Evolutionary conservation across 441 rosid species (phyloP), one percentile per base, ranked within the genome.

Genomic region (Bruguiera hainesii): DNA sequence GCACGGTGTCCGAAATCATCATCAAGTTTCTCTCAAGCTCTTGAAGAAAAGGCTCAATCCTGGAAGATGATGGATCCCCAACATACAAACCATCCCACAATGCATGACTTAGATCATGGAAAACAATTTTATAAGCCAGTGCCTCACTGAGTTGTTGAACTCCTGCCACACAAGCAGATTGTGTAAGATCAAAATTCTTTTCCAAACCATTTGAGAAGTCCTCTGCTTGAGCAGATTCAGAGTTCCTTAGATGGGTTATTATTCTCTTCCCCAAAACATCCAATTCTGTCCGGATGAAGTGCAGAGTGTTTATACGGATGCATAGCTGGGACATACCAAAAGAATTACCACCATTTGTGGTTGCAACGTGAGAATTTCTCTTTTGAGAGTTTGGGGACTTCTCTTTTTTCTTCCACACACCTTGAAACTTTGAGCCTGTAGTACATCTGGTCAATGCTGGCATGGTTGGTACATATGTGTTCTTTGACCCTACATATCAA

Each of bases 401-500:
- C 67, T 95, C 97, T 84, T 92, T 95, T 85, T 90, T 95, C 83
- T 87, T 95, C 88, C 94, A 93, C 16, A 84, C 88, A 68, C 89
- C 88, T 81, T 89, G 96, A 73, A 94, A 90, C 74, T 89, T 95
- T 60, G 98, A 90, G 61, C 67, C 97, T 0, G 78, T 77, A 11
- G 81, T 83, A 74, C 95, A 90, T 75, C 99, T 84, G 33, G 98
- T 90, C 70, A 90, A 82, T 58, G 98, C 98, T 67, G 96, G 99
- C 99, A 92, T 84, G 26, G 97, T 85, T 46, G 97, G 99, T 69
- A 89, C 66, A 56, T 82, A 95, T 28, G 89, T 83, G 69, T 76
- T 86, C 71, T 87, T 78, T 30, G 96, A 81, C 61, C 99, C 99
- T 95, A 72, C 48, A 67, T 15, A 74, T 37, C 60, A 79, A 61